Evolutionary conservation across 345 rosid genomes (phyloP).

Genomic region (Eucalyptus viminalis): DNA sequence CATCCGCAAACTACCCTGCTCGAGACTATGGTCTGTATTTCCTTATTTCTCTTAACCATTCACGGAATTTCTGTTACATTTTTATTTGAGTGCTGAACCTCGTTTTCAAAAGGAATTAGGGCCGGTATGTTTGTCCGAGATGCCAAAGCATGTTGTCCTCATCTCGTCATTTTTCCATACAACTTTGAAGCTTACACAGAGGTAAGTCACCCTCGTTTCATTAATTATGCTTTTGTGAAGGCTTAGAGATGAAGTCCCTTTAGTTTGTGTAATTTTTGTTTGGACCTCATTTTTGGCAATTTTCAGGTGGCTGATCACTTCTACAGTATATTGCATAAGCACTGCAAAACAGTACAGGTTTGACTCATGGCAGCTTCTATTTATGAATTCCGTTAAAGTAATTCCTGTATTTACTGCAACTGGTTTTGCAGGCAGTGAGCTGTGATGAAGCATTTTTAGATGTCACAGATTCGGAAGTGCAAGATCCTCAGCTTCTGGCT

Average conservation of each 20-base stretch:
- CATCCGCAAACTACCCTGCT: constrained; percentile 95
- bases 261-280: neutral
- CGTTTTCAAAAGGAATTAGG: constrained; percentile 41
- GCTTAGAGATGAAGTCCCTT: neutral
- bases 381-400: neutral
- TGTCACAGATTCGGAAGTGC: constrained; percentile 29
- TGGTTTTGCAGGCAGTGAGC: constrained; percentile 63
- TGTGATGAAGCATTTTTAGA: constrained; percentile 98
- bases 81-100: neutral
- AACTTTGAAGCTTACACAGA: constrained; percentile 84
- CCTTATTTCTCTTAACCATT: constrained; percentile 1
- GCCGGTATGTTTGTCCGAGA: constrained; percentile 95
- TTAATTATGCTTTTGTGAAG: neutral
- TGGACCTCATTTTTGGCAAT: neutral
- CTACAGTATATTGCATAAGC: constrained; percentile 75
- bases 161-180: constrained; percentile 73
- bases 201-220: constrained; percentile 16
- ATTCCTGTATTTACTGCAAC: neutral
- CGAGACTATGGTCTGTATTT: constrained; percentile 64
- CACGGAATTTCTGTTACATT: neutral
- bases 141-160: constrained; percentile 87
- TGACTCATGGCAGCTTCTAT: neutral
- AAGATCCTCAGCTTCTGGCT: constrained; percentile 55
- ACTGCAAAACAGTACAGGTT: constrained; percentile 81
- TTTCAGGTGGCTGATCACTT: constrained; percentile 91